Conservation (phyloP, 345 rosid genomes). For the Anacardium occidentale region DNA sequence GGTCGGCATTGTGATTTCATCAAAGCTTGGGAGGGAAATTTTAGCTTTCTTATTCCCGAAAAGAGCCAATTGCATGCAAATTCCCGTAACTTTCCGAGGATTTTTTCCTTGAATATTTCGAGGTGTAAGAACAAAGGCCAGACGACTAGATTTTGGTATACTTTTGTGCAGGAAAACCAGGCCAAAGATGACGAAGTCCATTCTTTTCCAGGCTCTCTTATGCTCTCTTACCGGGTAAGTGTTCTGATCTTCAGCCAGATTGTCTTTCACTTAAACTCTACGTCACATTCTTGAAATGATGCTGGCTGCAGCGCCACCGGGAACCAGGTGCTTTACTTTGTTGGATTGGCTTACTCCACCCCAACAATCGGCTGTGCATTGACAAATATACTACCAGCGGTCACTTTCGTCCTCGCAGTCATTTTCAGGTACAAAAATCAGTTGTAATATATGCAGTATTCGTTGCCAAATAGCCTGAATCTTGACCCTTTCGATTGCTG, state of each 20-base stretch:
- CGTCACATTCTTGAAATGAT: neutral
- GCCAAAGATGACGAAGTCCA: slow-evolving; percentile 55
- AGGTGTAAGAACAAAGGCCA: too few species aligned
- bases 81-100: neutral
- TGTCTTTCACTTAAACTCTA: too few species aligned
- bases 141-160: neutral
- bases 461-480: too few species aligned
- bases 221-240: slow-evolving; percentile 89
- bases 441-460: too few species aligned
- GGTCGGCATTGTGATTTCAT: too few species aligned
- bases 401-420: slow-evolving; percentile 75
- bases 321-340: slow-evolving; percentile 77
- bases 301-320: slow-evolving; percentile 54
- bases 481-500: neutral
- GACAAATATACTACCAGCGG: slow-evolving; percentile 70
- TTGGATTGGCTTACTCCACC: slow-evolving; percentile 69
- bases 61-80: neutral
- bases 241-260: too few species aligned
- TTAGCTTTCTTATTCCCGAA: too few species aligned
- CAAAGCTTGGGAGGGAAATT: too few species aligned
- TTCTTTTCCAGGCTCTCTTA: slow-evolving; percentile 61
- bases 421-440: slow-evolving; percentile 51
- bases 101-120: too few species aligned
- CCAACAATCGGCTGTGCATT: slow-evolving; percentile 89
- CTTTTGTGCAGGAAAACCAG: slow-evolving; percentile 64